Base-by-base conservation (phyloP, 2,329 filamentous ascomycete genomes). In the Ambrosiella xylebori region DNA sequence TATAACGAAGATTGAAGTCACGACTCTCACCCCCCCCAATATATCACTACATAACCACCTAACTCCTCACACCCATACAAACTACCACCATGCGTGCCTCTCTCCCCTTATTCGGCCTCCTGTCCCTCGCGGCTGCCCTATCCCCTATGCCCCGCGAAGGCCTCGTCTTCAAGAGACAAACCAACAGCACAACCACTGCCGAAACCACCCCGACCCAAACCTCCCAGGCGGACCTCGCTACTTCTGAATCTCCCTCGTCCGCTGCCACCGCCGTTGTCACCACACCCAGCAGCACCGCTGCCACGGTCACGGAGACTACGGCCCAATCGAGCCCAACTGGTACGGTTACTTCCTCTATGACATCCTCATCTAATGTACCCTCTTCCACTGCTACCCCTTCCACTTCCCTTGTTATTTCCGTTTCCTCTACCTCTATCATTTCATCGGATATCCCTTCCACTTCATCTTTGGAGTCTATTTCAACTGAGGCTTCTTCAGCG, bases 391-490 rank as follows among this genome's bases (percentile, higher is more conserved):
- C 58, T 60, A 56, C 63, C 41, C 57, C 60, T 53, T 67, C 69
- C 59, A 63, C 68, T 60, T 27, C 27, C 27, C n/a, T 2, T 45
- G 63, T 64, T 47, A 64, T 66, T 59, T 65, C 64, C 5, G 27
- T 27, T 27, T 27, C 27, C 27, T 27, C 27, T 27, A 3, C 27
- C 27, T 27, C 4, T 27, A 3, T 27, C 27, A 27, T 3, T 27
- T 27, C 27, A 27, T 27, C 27, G 27, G 27, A 27, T 27, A 3
- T 3, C 27, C 27, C 27, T 27, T 27, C 27, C 62, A 65, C 66
- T 59, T 64, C 64, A 59, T 65, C 66, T 61, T 64, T 12, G 40
- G 11, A 3, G 40, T 51, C 4, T 3, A 45, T 17, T 3, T 49
- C 39, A 8, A 52, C 60, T 37, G 61, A 54, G 47, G 54, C 61